phyloP scores from a whole-genome alignment of 148 eudicot species.

The Chenopodium formosanum region DNA sequence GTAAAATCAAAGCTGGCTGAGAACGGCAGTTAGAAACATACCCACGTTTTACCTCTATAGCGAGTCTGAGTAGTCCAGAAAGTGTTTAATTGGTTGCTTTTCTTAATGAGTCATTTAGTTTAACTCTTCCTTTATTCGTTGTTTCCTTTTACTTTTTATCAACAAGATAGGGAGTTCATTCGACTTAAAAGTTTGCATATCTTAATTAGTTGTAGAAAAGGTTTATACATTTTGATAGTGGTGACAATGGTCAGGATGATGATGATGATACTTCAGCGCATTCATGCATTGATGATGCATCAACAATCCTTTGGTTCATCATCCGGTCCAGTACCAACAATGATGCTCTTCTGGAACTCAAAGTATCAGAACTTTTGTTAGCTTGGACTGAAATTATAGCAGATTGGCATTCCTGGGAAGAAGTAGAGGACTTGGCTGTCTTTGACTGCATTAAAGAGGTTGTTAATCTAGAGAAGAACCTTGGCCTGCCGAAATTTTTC shows the following conservation, averaged over 20 bases:
- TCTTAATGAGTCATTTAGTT: background rate
- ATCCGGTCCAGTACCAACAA: slow-evolving; percentile 40
- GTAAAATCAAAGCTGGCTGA: background rate
- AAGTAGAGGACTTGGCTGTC: slow-evolving; percentile 63
- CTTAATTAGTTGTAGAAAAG: background rate
- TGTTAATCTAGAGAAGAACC: slow-evolving; percentile 42
- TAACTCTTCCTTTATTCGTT: background rate
- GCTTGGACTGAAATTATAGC: slow-evolving; percentile 67
- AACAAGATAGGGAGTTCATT: background rate
- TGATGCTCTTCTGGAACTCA: slow-evolving; percentile 40
- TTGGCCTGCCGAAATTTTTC: slow-evolving; percentile 45
- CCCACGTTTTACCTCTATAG: background rate
- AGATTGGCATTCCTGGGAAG: slow-evolving; percentile 79
- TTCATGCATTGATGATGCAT: slow-evolving; percentile 64
- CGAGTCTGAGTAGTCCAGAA: background rate
- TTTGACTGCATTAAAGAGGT: slow-evolving; percentile 69
- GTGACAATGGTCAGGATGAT: slow-evolving; percentile 34
- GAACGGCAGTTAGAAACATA: background rate
- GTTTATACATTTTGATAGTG: slow-evolving; percentile 8
- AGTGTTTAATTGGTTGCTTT: background rate
- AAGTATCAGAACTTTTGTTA: slow-evolving; percentile 46
- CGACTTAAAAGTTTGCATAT: background rate
- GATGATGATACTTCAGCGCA: slow-evolving; percentile 39
- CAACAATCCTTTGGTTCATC: slow-evolving; percentile 61
- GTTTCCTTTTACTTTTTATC: background rate